Percentiles rank a stretch among this genome's conserved stretches.
Conservation (phyloP, 805 yeast species). For the Starmerella bacillaris region DNA sequence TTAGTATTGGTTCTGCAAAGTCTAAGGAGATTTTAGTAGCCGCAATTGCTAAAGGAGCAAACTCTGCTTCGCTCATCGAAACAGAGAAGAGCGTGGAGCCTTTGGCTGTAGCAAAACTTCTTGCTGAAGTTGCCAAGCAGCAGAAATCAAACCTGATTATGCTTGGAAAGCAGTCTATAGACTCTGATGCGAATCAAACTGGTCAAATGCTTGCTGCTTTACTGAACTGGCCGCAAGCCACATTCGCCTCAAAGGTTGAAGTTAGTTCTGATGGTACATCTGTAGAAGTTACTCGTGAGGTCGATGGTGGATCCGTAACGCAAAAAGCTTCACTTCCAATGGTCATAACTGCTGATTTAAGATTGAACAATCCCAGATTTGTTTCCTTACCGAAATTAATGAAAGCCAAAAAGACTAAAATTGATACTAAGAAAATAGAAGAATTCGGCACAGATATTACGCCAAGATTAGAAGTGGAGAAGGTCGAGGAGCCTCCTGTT, state of each 20-base stretch:
- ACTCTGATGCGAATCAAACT: slow-evolving; percentile 84
- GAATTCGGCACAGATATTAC: slow-evolving; percentile 54
- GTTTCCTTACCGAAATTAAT: slow-evolving; percentile 91
- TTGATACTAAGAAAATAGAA: slow-evolving; percentile 43
- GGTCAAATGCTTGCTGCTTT: slow-evolving; percentile 94
- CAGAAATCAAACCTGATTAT: slow-evolving; percentile 62
- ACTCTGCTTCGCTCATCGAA: slow-evolving; percentile 64
- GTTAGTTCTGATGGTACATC: slow-evolving; percentile 32
- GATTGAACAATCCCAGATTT: slow-evolving; percentile 87
- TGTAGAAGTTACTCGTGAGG: slow-evolving; percentile 68
- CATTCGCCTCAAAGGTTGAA: slow-evolving; percentile 76
- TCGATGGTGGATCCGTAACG: slow-evolving; percentile 88
- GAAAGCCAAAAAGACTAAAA: slow-evolving; percentile 96
- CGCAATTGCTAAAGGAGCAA: slow-evolving; percentile 91
- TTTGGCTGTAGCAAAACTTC: slow-evolving; percentile 68
- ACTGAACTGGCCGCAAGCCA: slow-evolving; percentile 91
- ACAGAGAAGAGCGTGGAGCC: slow-evolving; percentile 68
- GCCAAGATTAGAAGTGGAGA: slow-evolving; percentile 46
- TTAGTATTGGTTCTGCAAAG: slow-evolving; percentile 73
- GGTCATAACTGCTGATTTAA: slow-evolving; percentile 78
- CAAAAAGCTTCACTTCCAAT: slow-evolving; percentile 62
- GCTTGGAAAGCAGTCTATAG: slow-evolving; percentile 93
- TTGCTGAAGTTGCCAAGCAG: slow-evolving; percentile 52
- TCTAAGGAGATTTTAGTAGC: slow-evolving; percentile 76
- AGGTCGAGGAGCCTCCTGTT: slow-evolving; percentile 70